A percentile compares a stretch with the other conserved stretches of the same genome.
Conservation (phyloP, 176 grass and related monocot genomes). For the Saccharum spontaneum region DNA sequence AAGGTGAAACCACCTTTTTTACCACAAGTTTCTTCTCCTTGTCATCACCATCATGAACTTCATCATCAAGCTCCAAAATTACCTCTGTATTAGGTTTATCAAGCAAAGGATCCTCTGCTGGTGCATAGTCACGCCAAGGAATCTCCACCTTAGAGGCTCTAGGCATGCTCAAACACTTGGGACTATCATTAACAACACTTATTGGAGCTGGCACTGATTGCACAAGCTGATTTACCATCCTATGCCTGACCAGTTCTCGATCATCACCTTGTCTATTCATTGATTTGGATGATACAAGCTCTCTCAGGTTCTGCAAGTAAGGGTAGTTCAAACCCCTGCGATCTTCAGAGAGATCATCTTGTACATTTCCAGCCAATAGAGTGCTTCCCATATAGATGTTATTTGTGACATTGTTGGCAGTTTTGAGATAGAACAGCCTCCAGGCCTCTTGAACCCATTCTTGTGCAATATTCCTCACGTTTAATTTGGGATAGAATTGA, state of each 20-base stretch:
- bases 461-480: slow-evolving; percentile 1
- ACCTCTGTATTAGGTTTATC: slow-evolving; percentile 12
- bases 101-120: not conserved
- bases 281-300: slow-evolving; percentile 18
- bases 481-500: slow-evolving; percentile 32
- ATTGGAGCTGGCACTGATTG: slow-evolving; percentile 9
- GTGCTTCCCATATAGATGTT: slow-evolving; percentile 14
- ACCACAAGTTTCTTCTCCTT: not conserved
- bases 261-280: slow-evolving; percentile 22
- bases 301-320: slow-evolving; percentile 23
- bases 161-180: slow-evolving; percentile 2
- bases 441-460: slow-evolving; percentile 42
- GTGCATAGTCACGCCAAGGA: not conserved
- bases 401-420: slow-evolving; percentile 22
- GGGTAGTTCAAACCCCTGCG: slow-evolving; percentile 15
- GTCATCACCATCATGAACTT: slow-evolving; percentile 18
- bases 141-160: slow-evolving; percentile 22
- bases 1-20: slow-evolving; percentile 13
- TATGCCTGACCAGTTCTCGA: slow-evolving; percentile 1
- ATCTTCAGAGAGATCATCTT: slow-evolving; percentile 9
- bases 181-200: slow-evolving; percentile 12
- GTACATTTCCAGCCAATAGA: slow-evolving; percentile 20
- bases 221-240: slow-evolving; percentile 20
- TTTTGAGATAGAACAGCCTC: slow-evolving; percentile 29
- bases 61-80: slow-evolving; percentile 25